Percentiles rank a stretch among this genome's conserved stretches.
phyloP scores from a whole-genome alignment of 139 green algal genomes.

The Zygnema circumcarinatum region DNA sequence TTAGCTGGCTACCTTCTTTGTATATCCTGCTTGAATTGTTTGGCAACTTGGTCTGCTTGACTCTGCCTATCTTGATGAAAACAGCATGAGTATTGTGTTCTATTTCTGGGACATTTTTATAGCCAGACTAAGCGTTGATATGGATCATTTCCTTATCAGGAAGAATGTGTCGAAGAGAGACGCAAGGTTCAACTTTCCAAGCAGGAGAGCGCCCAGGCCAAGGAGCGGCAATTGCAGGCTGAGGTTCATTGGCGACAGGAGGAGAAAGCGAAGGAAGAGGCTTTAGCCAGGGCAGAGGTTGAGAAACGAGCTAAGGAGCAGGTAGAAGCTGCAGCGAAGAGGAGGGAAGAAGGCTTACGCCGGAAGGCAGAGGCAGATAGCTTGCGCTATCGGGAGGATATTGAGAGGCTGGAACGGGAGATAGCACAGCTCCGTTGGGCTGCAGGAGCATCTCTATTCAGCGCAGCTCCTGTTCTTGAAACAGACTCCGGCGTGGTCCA shows the following conservation, averaged over 20 bases:
- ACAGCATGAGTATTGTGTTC: too few species aligned
- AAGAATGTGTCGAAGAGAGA: constrained; percentile 21
- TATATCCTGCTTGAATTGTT: too few species aligned
- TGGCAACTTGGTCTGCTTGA: too few species aligned
- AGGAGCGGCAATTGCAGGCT: constrained; percentile 40
- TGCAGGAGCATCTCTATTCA: background rate
- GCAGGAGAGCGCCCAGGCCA: background rate
- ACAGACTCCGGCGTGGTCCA: background rate
- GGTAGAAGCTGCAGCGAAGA: constrained; percentile 19
- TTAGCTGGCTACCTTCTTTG: too few species aligned
- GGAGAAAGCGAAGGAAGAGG: constrained; percentile 15
- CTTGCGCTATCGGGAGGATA: background rate
- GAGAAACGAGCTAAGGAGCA: constrained; percentile 37
- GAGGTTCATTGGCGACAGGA: constrained; percentile 42
- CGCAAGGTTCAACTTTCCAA: background rate
- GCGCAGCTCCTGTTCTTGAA: background rate
- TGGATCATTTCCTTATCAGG: constrained; percentile 34
- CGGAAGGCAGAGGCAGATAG: constrained; percentile 30
- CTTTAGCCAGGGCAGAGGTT: background rate
- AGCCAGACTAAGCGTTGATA: too few species aligned
- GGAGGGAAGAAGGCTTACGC: constrained; percentile 3
- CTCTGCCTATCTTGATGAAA: too few species aligned
- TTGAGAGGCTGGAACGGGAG: constrained; percentile 27
- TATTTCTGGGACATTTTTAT: too few species aligned
- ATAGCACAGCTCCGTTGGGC: constrained; percentile 24